Conservation (phyloP, 2,329 filamentous ascomycete genomes). For the Ophiocordyceps unilateralis region DNA sequence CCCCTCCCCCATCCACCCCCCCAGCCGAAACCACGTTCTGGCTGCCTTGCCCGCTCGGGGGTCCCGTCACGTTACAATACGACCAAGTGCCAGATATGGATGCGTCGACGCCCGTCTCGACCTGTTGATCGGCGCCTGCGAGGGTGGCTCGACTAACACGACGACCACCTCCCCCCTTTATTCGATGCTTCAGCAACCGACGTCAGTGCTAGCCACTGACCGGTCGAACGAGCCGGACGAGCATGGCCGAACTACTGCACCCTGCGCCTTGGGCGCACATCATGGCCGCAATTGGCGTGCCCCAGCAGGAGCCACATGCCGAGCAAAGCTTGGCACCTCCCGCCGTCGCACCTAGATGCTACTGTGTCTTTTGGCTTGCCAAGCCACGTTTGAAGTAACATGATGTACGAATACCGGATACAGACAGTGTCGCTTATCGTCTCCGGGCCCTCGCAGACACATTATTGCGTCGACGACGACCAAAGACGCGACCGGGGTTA, state of each 20-base stretch:
- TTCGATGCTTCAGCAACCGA: too few species aligned
- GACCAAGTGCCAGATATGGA: not conserved
- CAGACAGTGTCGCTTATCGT: not conserved
- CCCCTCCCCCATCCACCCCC: too few species aligned
- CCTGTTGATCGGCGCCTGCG: conserved; percentile 1
- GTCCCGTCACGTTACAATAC: conserved; percentile 1
- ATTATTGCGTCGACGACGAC: conserved; percentile 4
- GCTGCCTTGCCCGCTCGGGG: not conserved
- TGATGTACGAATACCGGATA: not conserved
- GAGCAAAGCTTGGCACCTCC: conserved; percentile 10
- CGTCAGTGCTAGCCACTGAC: not conserved
- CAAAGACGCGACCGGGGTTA: conserved; percentile 6
- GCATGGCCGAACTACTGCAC: conserved; percentile 1
- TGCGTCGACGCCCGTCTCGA: not conserved
- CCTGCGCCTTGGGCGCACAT: conserved; percentile 5
- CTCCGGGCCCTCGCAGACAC: not conserved
- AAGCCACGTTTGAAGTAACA: conserved; percentile 1
- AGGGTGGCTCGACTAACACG: too few species aligned
- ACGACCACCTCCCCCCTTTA: not conserved
- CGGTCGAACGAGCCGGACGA: not conserved
- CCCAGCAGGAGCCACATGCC: conserved; percentile 10
- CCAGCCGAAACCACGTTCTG: not conserved
- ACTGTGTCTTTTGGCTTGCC: conserved; percentile 1
- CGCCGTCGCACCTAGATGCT: not conserved
- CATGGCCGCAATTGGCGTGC: conserved; percentile 8